phyloP scores from a whole-genome alignment of 768 basidiomycete species.

The Collybia mongolica region DNA sequence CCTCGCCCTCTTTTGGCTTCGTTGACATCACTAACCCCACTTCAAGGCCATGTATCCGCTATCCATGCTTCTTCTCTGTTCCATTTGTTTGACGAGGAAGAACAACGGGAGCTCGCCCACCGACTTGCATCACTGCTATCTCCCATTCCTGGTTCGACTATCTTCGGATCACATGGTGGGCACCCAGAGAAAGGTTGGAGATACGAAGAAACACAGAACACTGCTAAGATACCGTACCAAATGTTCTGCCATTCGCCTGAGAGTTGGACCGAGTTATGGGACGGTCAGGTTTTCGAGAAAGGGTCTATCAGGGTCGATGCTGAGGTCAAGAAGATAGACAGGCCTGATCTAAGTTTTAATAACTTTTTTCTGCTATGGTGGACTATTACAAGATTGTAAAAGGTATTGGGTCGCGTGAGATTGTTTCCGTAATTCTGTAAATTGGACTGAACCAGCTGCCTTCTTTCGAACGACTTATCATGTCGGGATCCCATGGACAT shows the following conservation, averaged over 20 bases:
- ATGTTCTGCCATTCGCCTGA: constrained; percentile 36
- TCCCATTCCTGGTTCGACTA: constrained; percentile 40
- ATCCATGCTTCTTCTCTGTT: constrained; percentile 54
- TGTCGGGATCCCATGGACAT: neutral
- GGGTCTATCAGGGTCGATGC: constrained; percentile 29
- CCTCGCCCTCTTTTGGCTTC: constrained; percentile 23
- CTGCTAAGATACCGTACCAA: no score
- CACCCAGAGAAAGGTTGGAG: constrained; percentile 26
- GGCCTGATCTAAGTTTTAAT: neutral
- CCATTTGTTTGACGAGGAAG: constrained; percentile 43
- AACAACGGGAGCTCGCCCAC: constrained; percentile 40
- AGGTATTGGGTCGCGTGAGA: no score
- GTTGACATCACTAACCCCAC: constrained; percentile 40
- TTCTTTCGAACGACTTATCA: no score
- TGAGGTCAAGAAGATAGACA: constrained; percentile 17
- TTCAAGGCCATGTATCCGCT: constrained; percentile 44
- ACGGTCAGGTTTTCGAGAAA: constrained; percentile 28
- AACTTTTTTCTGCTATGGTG: neutral
- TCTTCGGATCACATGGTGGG: constrained; percentile 41
- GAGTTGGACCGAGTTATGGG: constrained; percentile 36
- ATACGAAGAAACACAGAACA: neutral
- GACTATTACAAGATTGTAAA: neutral
- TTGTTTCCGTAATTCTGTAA: no score
- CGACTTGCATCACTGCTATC: constrained; percentile 41
- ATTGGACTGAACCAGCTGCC: no score